Percentiles rank a stretch among this genome's conserved stretches.
Evolutionary conservation across 192 early-diverging fungal species (phyloP).

Genomic region (Backusella tuberculispora): DNA sequence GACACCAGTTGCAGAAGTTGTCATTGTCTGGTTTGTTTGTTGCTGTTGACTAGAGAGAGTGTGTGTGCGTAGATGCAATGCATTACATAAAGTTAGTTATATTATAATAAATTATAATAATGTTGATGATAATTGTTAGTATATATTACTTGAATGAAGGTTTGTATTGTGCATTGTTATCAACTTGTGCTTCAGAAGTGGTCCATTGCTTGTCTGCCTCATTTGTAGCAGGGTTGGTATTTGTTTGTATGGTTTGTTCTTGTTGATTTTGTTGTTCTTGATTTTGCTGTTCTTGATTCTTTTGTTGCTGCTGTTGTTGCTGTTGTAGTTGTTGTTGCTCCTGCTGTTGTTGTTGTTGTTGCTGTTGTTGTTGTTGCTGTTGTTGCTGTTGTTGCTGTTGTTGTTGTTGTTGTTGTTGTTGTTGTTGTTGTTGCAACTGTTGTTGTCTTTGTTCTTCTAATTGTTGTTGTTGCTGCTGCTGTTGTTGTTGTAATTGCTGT

Average conservation of each 20-base stretch:
- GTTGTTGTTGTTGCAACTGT: not conserved
- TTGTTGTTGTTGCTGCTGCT: not conserved
- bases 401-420: not conserved
- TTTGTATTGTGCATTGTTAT: not conserved
- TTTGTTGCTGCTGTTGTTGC: not conserved
- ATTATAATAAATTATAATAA: not conserved
- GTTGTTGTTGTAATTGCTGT: constrained; percentile 21
- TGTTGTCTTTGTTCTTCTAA: not conserved
- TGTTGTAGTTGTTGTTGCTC: not conserved
- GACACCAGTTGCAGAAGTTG: constrained; percentile 20
- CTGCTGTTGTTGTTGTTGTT: not conserved
- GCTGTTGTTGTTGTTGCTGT: not conserved
- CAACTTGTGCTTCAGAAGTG: not conserved
- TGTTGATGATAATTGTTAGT: not conserved
- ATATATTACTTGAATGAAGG: not conserved
- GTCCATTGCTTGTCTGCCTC: not conserved
- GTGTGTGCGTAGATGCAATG: too few relatives aligned
- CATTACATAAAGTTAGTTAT: too few relatives aligned
- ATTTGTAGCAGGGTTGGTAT: not conserved
- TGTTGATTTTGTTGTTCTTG: constrained; percentile 3
- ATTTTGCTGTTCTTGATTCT: not conserved
- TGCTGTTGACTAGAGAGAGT: not conserved
- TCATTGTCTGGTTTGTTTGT: not conserved
- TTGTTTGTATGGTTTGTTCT: not conserved
- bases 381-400: not conserved